phyloP scores from a whole-genome alignment of 2,329 filamentous ascomycete species.

The Xylariaceae sp. region DNA sequence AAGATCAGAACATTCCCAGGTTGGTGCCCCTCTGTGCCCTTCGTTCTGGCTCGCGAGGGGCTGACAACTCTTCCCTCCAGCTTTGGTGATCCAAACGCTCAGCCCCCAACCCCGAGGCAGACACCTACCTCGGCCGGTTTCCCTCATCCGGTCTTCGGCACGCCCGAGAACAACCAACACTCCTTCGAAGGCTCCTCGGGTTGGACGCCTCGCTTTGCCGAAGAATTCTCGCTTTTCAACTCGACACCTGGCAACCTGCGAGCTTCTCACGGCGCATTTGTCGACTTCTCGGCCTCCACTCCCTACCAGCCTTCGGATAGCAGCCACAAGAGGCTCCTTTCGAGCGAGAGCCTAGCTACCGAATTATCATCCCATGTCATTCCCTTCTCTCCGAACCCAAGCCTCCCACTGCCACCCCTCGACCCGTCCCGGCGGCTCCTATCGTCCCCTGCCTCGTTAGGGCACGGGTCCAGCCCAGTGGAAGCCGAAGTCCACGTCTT shows the following conservation, averaged over 20 bases:
- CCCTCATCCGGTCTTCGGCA: slow-evolving; percentile 49
- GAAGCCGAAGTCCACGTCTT: slow-evolving; percentile 22
- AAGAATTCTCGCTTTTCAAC: slow-evolving; percentile 60
- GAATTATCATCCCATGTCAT: slow-evolving; percentile 56
- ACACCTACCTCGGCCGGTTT: slow-evolving; percentile 48
- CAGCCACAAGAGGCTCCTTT: slow-evolving; percentile 43
- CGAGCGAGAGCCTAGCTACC: slow-evolving; percentile 38
- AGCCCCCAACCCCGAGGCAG: slow-evolving; percentile 50
- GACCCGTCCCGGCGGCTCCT: slow-evolving; percentile 50
- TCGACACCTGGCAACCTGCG: slow-evolving; percentile 53
- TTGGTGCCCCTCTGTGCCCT: slow-evolving; percentile 23
- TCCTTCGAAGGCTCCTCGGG: slow-evolving; percentile 41
- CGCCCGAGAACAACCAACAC: slow-evolving; percentile 41
- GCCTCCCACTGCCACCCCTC: slow-evolving; percentile 49
- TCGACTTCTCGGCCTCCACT: slow-evolving; percentile 34
- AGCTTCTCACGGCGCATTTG: slow-evolving; percentile 36
- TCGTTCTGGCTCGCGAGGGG: too few species aligned
- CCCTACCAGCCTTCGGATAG: slow-evolving; percentile 27
- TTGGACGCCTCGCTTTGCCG: slow-evolving; percentile 56
- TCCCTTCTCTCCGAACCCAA: slow-evolving; percentile 48
- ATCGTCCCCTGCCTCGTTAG: slow-evolving; percentile 46
- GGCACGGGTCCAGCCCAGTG: slow-evolving; percentile 21
- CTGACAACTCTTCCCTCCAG: slow-evolving; percentile 28
- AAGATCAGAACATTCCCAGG: slow-evolving; percentile 50
- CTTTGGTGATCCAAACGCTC: slow-evolving; percentile 57